Conservation (phyloP, 805 yeast species). For the Torulaspora indica region DNA sequence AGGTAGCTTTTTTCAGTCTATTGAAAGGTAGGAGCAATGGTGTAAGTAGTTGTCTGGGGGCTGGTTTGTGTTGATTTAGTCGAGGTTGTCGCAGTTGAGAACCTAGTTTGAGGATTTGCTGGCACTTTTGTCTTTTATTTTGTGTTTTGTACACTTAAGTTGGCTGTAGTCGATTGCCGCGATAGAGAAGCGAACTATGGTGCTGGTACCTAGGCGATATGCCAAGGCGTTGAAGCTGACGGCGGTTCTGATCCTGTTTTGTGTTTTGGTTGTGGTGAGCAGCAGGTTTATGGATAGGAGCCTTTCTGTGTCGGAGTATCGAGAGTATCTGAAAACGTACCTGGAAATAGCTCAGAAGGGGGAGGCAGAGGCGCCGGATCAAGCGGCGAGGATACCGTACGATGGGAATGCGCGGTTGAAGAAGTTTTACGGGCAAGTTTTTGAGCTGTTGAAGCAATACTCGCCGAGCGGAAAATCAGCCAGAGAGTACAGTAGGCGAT, state of each 20-base stretch:
- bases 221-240: constrained; percentile 21
- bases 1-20: no score
- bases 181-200: not conserved
- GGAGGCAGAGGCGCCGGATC: not conserved
- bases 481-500: constrained; percentile 17
- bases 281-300: constrained; percentile 15
- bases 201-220: constrained; percentile 17
- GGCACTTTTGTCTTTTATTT: no score
- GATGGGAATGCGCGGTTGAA: constrained; percentile 13
- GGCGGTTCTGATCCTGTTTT: constrained; percentile 9
- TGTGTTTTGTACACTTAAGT: not conserved
- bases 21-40: no score
- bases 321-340: constrained; percentile 14
- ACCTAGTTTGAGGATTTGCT: no score
- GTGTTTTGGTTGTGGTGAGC: constrained; percentile 14
- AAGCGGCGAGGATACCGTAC: not conserved
- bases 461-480: constrained; percentile 28
- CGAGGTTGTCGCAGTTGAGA: no score
- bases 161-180: not conserved
- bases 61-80: no score
- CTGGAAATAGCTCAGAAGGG: not conserved
- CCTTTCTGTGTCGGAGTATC: constrained; percentile 20
- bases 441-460: constrained; percentile 20
- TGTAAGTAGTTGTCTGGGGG: no score
- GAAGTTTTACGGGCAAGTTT: constrained; percentile 27